Conservation (phyloP, 306 rosid genomes). For the Trifolium fragiferum region DNA sequence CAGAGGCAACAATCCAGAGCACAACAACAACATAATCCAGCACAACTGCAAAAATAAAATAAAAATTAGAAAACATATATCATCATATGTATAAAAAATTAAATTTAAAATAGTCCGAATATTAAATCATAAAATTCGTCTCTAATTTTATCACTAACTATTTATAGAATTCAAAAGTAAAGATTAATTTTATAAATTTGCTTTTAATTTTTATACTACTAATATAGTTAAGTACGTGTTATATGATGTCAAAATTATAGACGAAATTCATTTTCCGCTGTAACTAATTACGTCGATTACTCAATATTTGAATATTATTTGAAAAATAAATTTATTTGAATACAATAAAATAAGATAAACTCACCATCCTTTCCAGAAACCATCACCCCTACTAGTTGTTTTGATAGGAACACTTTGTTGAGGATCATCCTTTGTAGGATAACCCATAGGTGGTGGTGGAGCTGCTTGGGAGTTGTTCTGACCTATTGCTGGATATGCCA, state of each 20-base stretch:
- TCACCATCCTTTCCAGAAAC: constrained; percentile 70
- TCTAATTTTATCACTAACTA: background rate
- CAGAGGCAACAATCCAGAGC: constrained; percentile 55
- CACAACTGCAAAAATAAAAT: constrained; percentile 51
- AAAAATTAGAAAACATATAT: background rate
- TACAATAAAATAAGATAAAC: background rate
- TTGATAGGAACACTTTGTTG: constrained; percentile 41
- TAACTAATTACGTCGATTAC: too few relatives aligned
- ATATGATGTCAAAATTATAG: background rate
- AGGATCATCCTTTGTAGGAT: constrained; percentile 45
- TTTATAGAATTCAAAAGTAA: too few relatives aligned
- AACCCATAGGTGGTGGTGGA: constrained; percentile 56
- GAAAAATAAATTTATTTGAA: background rate
- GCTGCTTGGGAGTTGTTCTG: background rate
- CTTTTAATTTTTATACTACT: too few relatives aligned
- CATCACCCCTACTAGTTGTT: constrained; percentile 59
- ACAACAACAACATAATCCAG: constrained; percentile 68
- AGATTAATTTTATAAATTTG: too few relatives aligned
- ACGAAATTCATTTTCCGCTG: background rate
- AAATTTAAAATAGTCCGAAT: background rate
- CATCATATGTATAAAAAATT: background rate
- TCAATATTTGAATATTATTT: too few relatives aligned
- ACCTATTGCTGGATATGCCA: constrained; percentile 46
- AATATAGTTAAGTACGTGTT: background rate
- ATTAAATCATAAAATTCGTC: background rate